phyloP scores from a whole-genome alignment of 805 yeast species.

The Wickerhamiella dianesei region DNA sequence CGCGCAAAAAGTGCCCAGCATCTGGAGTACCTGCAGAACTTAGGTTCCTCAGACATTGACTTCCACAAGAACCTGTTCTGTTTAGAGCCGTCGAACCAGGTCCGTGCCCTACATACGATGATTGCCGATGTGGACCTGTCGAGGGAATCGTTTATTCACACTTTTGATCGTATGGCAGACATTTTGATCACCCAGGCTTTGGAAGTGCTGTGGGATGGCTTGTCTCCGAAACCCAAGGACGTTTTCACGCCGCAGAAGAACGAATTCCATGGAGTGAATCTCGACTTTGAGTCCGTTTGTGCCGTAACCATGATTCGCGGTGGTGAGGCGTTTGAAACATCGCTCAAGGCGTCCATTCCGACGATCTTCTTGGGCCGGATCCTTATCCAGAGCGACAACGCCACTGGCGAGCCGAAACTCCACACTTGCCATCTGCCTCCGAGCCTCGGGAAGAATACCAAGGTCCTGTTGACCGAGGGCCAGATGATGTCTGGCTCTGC shows the following conservation, averaged over 20 bases:
- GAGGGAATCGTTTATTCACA: conserved; percentile 71
- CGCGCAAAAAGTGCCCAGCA: conserved; percentile 53
- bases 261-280: conserved; percentile 22
- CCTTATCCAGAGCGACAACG: conserved; percentile 72
- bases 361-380: conserved; percentile 70
- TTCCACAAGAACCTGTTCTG: conserved; percentile 6
- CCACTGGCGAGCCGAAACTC: conserved; percentile 87
- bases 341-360: conserved; percentile 64
- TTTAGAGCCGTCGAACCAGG: conserved; percentile 41
- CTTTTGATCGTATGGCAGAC: conserved; percentile 70
- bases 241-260: conserved; percentile 34
- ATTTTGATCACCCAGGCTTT: conserved; percentile 56
- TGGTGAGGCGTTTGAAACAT: conserved; percentile 82
- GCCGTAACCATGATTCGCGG: conserved; percentile 77
- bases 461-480: conserved; percentile 65
- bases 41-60: conserved; percentile 31
- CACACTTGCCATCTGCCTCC: conserved; percentile 68
- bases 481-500: conserved; percentile 90
- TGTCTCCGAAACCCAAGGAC: conserved; percentile 12
- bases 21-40: conserved; percentile 42
- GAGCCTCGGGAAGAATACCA: conserved; percentile 18
- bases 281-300: conserved; percentile 35
- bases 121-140: conserved; percentile 41
- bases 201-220: conserved; percentile 29
- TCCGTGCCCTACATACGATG: conserved; percentile 57